Evolutionary conservation across 192 early-diverging fungal genomes (phyloP), one percentile per base, ranked within the genome.

Genomic region (Rhizophagus sp.): DNA sequence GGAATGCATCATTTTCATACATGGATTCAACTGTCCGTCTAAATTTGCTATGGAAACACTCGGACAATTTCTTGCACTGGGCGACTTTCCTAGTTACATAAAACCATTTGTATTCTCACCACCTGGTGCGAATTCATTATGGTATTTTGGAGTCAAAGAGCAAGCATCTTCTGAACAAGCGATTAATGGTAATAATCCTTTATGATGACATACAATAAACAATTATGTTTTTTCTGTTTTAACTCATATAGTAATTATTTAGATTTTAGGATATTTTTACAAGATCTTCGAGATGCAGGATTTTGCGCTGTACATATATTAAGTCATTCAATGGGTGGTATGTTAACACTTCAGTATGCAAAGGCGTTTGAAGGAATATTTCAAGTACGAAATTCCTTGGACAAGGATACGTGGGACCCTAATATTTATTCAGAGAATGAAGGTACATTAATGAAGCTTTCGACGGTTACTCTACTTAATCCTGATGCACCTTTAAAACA

Each of bases 61-160:
- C 3, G 84, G 84, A 25, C 84, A 85, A 66, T 69, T 85, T 52
- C 71, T 85, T 36, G 76, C 84, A 1, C 39, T 85, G 0, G 84
- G 80, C 12, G 84, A 85, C 30, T 82, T 85, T 33, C 84, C 84
- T 0, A 69, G 78, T 13, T 85, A 85, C 27, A 83, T 85, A 65
- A 85, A 85, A 25, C 84, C 84, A 12, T 85, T 85, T 62, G 80
- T 85, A 1, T 85, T 85, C 41, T 82, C 75, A n/a, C 83, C 82
- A 76, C 75, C 84, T 1, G 80, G 82, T 3, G 79, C 84, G 4
- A 81, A 75, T 8, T 81, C 84, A n/a, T 69, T 85, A 36, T 82
- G 84, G 47, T 85, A 85, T 63, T 85, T 79, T 27, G 83, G 36
- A 8, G 82, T 79, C 5, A 83, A 85, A 57, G 17, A 75, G 1